Evolutionary conservation across 1,284 basidiomycete genomes (phyloP).

Genomic region (Lignosus rhinocerotis): DNA sequence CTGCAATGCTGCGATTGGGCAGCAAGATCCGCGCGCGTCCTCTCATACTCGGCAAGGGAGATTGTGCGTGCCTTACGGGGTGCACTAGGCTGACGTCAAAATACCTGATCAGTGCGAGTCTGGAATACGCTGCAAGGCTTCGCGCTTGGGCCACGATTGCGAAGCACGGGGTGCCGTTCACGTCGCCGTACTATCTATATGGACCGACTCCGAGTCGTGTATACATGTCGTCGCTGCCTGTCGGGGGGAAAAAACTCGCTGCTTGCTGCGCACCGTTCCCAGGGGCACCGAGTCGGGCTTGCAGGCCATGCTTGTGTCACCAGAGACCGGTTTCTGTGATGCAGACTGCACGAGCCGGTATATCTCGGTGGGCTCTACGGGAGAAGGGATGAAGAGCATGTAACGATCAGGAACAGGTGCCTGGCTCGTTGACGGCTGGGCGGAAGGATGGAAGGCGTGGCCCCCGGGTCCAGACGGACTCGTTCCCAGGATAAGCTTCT

Average conservation of each 20-base stretch:
- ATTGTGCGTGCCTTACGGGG: background rate
- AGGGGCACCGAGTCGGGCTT: no score
- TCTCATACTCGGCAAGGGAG: background rate
- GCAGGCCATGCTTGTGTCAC: no score
- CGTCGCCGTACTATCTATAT: background rate
- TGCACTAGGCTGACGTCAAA: background rate
- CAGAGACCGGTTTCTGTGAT: no score
- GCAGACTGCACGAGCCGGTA: no score
- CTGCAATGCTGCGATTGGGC: background rate
- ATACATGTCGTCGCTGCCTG: no score
- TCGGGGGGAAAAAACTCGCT: no score
- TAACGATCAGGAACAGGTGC: background rate
- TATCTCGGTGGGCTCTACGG: background rate
- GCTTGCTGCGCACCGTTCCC: no score
- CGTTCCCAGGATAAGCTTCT: background rate
- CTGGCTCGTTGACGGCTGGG: background rate
- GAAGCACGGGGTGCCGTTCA: background rate
- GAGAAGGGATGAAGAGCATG: no score
- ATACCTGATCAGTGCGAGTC: background rate
- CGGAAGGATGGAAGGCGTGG: background rate
- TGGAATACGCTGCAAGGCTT: background rate
- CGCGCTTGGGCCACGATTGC: background rate
- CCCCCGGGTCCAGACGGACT: background rate
- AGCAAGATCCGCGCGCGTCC: background rate
- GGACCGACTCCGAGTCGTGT: no score